Evolutionary conservation across 768 basidiomycete genomes (phyloP), one percentile per base, ranked within the genome.

Genomic region (Clitopilus passeckerianus): DNA sequence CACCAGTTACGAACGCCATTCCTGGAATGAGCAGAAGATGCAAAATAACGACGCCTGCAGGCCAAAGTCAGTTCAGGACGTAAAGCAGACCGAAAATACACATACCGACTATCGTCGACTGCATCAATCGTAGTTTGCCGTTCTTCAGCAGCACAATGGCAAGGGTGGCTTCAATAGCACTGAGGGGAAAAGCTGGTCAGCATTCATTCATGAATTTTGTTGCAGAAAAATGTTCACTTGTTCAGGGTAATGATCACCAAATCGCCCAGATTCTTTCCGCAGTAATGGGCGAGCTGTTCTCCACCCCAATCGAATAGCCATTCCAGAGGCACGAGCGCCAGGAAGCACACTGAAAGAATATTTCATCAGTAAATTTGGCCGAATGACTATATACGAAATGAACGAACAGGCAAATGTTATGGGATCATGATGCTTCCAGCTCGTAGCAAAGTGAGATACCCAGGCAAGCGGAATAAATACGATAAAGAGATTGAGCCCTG

Each of bases 11-110:
- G 68, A 90, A 90, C 0, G 87, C 76, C 2, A 79, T 75, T 5
- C 89, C 89, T 0, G 89, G 89, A 55, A 90, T 76, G 24, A 91
- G 81, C 1, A 91, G 75, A 1, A 90, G 76, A 65, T 89, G 89
- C 15, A 91, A 76, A 20, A 91, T 70, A 7, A 89, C 78, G 9
- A 90, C 87, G 22, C 89, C 86, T 85, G 23, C n/a, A 6, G 30
- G 22, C 43, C 14, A 30, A 20, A 16, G 8, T 24, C 23, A 56
- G 41, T 50, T 15, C 2, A 9, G 33, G 52, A n/a, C 15, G 30
- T 14, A 53, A 53, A 6, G 12, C 8, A 54, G 53, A 34, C 22
- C 18, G 18, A 14, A 41, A 33, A 33, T 37, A 34, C 23, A 33
- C 71, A n/a, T 56, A 82, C 86, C 88, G 27, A 83, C 76, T 50